A percentile compares a stretch with the other conserved stretches of the same genome.
Evolutionary conservation across 148 eudicot genomes (phyloP).

Genomic region (Vaccinium vitisidaea): DNA sequence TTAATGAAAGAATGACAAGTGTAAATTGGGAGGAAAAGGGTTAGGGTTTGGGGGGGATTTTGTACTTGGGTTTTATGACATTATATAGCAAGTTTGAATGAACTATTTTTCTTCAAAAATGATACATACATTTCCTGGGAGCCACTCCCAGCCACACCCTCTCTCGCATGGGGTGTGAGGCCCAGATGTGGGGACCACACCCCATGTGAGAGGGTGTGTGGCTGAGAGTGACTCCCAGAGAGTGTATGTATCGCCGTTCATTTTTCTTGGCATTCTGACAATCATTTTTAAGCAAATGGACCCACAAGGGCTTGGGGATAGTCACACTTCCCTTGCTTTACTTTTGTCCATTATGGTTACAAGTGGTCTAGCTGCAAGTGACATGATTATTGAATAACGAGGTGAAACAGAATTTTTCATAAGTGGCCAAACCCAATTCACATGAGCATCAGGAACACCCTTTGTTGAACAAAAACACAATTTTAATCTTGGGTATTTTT

Average conservation of each 20-base stretch:
- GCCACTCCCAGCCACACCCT: no score
- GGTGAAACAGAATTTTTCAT: neutral
- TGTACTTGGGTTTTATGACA: constrained; percentile 7
- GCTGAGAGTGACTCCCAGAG: no score
- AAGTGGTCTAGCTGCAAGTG: neutral
- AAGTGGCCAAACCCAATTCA: neutral
- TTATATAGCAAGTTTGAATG: neutral
- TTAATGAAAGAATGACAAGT: neutral
- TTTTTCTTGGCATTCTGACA: constrained; percentile 8
- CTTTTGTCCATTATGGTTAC: neutral
- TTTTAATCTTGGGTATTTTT: neutral
- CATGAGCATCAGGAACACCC: neutral
- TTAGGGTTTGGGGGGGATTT: neutral
- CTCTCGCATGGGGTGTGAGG: no score
- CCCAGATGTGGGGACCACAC: no score
- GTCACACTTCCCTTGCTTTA: neutral
- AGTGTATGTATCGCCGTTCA: no score
- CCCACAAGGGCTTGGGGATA: neutral
- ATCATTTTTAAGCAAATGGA: constrained; percentile 1
- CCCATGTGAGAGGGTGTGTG: no score
- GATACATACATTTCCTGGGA: no score
- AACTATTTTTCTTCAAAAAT: neutral
- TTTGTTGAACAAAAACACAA: neutral
- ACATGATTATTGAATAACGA: neutral
- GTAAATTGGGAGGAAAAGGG: neutral